phyloP scores from a whole-genome alignment of 2,329 filamentous ascomycete species.

The Colletotrichum lini region DNA sequence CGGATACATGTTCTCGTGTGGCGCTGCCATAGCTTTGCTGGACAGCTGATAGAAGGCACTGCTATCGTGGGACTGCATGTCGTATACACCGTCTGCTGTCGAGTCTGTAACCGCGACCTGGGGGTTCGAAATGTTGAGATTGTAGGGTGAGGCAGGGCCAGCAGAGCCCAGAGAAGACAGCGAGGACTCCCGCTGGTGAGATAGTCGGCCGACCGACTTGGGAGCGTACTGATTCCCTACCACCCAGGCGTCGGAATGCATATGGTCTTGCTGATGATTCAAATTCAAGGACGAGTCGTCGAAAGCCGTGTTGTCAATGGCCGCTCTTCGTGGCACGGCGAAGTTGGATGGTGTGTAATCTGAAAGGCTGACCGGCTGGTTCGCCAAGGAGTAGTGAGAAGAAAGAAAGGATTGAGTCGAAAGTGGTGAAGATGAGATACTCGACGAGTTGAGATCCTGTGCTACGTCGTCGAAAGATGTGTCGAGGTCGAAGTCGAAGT shows the following conservation, averaged over 20 bases:
- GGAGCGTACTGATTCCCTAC: conserved; percentile 55
- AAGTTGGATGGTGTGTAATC: conserved; percentile 9
- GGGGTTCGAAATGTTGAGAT: conserved; percentile 68
- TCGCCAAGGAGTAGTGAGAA: conserved; percentile 46
- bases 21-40: conserved; percentile 57
- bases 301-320: conserved; percentile 20
- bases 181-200: conserved; percentile 73
- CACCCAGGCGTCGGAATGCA: conserved; percentile 62
- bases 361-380: conserved; percentile 40
- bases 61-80: conserved; percentile 56
- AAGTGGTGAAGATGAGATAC: conserved; percentile 37
- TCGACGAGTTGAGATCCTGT: conserved; percentile 12
- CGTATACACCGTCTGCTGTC: conserved; percentile 61
- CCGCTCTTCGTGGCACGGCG: conserved; percentile 23
- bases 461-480: conserved; percentile 22
- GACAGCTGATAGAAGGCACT: conserved; percentile 63
- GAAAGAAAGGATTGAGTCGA: conserved; percentile 41
- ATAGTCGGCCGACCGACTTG: conserved; percentile 54
- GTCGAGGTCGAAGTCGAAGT: conserved; percentile 34
- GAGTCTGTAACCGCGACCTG: conserved; percentile 70
- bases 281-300: conserved; percentile 19
- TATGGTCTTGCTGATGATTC: conserved; percentile 47
- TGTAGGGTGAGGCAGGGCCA: conserved; percentile 72
- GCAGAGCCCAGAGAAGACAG: conserved; percentile 73
- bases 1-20: conserved; percentile 55